Percentiles rank a stretch among this genome's conserved stretches.
These are phyloP conservation scores for Hanseniaspora lachancei DNA, from an alignment of 805 yeast species.

Conservation along the genomic window DNA sequence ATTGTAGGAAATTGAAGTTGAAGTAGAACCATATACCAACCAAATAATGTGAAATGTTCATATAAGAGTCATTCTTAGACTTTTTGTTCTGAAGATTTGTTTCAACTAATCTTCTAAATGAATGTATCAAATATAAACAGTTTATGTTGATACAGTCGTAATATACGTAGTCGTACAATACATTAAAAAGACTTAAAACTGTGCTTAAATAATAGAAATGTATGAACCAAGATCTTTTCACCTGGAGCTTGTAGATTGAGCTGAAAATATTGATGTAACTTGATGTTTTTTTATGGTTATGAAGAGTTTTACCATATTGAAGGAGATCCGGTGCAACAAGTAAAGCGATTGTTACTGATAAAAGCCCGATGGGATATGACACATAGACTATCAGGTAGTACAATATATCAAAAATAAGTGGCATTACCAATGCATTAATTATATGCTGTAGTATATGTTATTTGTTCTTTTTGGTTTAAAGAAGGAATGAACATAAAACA, in stretches of 20 bases:
- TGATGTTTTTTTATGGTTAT: neutral
- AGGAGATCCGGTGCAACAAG: neutral
- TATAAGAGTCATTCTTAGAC: slow-evolving; percentile 18
- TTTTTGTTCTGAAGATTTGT: neutral
- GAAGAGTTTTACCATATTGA: slow-evolving; percentile 11
- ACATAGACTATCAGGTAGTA: neutral
- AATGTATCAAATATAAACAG: slow-evolving; percentile 4
- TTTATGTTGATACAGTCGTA: no score
- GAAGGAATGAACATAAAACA: no score
- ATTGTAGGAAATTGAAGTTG: slow-evolving; percentile 32
- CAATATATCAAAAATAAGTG: neutral
- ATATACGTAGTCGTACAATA: neutral
- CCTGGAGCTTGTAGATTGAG: neutral
- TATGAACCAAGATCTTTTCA: slow-evolving; percentile 7
- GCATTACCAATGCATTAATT: neutral
- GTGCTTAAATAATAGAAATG: slow-evolving; percentile 10
- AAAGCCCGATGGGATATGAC: slow-evolving; percentile 2
- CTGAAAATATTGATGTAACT: neutral
- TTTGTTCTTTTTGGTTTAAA: no score
- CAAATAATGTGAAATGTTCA: slow-evolving; percentile 53
- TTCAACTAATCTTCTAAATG: slow-evolving; percentile 9
- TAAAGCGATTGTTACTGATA: neutral
- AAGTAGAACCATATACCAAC: slow-evolving; percentile 52
- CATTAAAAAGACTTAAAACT: neutral
- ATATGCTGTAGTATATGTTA: no score